phyloP scores from a whole-genome alignment of 148 eudicot genomes.

The Bassia scoparia region DNA sequence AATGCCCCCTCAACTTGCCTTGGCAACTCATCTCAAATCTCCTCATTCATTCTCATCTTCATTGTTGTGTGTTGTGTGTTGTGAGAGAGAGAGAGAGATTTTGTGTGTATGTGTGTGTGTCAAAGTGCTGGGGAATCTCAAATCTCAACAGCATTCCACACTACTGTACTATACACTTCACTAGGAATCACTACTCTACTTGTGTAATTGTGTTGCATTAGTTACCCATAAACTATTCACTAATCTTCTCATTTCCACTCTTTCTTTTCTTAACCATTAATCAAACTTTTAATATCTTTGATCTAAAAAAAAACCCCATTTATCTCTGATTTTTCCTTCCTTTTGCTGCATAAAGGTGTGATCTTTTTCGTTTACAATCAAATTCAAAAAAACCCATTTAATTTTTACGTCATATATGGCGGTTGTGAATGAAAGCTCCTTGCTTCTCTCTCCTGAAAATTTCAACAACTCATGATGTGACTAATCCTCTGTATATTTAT shows the following conservation, averaged over 20 bases:
- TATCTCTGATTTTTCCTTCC: background rate
- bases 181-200: background rate
- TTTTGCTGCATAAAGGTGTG: background rate
- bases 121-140: conserved; percentile 1
- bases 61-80: too few relatives aligned
- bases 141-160: background rate
- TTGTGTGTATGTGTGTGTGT: background rate
- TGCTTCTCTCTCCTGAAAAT: background rate
- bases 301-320: too few relatives aligned
- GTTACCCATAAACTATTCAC: too few relatives aligned
- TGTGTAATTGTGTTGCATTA: background rate
- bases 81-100: conserved; percentile 10
- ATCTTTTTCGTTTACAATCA: background rate
- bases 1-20: background rate
- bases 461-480: conserved; percentile 7
- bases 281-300: too few relatives aligned
- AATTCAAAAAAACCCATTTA: background rate
- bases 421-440: background rate
- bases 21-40: conserved; percentile 19
- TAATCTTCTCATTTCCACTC: background rate
- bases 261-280: background rate
- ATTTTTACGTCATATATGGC: conserved; percentile 12
- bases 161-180: background rate
- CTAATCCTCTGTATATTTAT: background rate
- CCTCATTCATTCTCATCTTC: conserved; percentile 4